Conservation (phyloP, 148 eudicot genomes). For the Fagopyrum homotropicum region DNA sequence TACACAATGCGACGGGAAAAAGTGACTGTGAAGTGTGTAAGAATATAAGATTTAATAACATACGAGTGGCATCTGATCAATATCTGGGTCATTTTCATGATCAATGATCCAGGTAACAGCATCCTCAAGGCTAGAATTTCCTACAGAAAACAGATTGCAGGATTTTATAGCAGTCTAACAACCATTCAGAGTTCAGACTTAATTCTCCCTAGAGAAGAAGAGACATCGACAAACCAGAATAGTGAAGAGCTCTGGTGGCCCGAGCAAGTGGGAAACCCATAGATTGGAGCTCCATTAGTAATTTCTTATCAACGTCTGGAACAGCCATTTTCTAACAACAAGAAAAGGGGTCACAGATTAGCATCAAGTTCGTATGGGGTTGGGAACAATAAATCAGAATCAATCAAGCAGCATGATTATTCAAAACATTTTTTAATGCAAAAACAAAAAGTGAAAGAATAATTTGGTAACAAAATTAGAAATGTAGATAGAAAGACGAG, state of each 20-base stretch:
- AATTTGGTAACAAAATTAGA: background rate
- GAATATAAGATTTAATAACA: conserved; percentile 4
- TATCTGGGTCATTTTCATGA: conserved; percentile 62
- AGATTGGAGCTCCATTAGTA: conserved; percentile 52
- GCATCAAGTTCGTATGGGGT: background rate
- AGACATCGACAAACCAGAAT: conserved; percentile 45
- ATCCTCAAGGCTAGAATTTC: conserved; percentile 59
- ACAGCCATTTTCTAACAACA: conserved; percentile 49
- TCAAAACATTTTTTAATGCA: background rate
- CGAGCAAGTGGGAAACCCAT: conserved; percentile 67
- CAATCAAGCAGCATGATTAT: background rate
- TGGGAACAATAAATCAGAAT: background rate
- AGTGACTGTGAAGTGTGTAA: background rate
- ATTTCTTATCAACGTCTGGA: conserved; percentile 49
- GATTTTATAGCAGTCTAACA: background rate
- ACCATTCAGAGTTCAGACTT: background rate
- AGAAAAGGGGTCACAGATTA: conserved; percentile 9
- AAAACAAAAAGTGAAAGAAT: background rate
- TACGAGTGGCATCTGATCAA: conserved; percentile 68
- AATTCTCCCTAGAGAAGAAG: background rate
- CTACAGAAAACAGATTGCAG: conserved; percentile 24
- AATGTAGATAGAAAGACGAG: no score
- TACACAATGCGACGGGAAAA: no score
- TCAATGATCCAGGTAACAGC: conserved; percentile 80
- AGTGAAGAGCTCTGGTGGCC: conserved; percentile 61